phyloP scores from a whole-genome alignment of 345 rosid species.

The Nasturtium officinale region DNA sequence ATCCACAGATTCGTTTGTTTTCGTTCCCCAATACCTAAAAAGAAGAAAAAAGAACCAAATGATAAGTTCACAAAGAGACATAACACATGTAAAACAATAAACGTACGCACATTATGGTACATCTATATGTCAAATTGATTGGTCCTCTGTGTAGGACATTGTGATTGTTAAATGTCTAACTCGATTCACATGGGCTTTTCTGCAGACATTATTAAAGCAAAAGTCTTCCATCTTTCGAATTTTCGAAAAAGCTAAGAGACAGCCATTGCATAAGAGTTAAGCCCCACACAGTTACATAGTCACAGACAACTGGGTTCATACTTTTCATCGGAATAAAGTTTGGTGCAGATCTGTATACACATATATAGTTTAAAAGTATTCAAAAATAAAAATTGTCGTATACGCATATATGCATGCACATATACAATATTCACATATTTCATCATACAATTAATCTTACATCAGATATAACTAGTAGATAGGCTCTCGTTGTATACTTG shows the following conservation, averaged over 20 bases:
- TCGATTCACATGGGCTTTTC: slow-evolving; percentile 34
- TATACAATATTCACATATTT: slow-evolving; percentile 9
- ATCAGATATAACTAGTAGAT: neutral
- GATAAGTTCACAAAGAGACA: slow-evolving; percentile 40
- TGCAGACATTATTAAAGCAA: slow-evolving; percentile 32
- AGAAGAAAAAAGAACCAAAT: slow-evolving; percentile 15
- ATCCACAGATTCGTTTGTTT: slow-evolving; percentile 21
- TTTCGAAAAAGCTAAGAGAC: slow-evolving; percentile 35
- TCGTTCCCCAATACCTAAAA: slow-evolving; percentile 26
- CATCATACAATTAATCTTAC: neutral
- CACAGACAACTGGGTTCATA: slow-evolving; percentile 32
- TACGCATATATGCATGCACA: slow-evolving; percentile 1
- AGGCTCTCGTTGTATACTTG: neutral
- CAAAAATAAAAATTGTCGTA: slow-evolving; percentile 7
- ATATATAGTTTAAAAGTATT: neutral
- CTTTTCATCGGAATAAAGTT: slow-evolving; percentile 21
- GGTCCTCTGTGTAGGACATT: slow-evolving; percentile 40
- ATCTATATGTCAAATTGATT: slow-evolving; percentile 32
- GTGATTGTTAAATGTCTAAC: slow-evolving; percentile 43
- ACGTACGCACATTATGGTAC: slow-evolving; percentile 31
- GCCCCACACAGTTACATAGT: slow-evolving; percentile 34
- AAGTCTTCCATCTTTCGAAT: slow-evolving; percentile 28
- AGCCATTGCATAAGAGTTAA: slow-evolving; percentile 29
- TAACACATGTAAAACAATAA: slow-evolving; percentile 40
- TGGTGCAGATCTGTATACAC: neutral